These are phyloP conservation scores for Cladosporium phlei DNA, from an alignment of 2,329 filamentous ascomycete genomes.

Conservation along the genomic window DNA sequence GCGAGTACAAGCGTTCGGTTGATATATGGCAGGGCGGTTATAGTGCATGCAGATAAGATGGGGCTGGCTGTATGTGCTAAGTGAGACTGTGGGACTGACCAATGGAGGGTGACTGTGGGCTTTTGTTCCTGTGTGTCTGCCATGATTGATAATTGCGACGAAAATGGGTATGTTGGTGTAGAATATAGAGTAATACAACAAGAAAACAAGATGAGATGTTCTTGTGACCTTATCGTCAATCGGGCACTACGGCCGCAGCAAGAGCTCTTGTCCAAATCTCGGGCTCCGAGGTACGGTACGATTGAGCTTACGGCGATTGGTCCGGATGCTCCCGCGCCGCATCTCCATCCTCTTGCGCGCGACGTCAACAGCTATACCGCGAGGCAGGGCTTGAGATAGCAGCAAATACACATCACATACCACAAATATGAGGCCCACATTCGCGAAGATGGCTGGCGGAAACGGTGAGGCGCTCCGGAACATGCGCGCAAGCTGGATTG, in stretches of 20 bases:
- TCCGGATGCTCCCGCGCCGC: background rate
- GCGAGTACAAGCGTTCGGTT: no score
- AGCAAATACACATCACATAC: slow-evolving; percentile 10
- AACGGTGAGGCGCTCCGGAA: slow-evolving; percentile 27
- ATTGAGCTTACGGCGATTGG: no score
- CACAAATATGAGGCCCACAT: slow-evolving; percentile 28
- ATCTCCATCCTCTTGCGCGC: background rate
- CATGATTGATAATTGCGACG: no score
- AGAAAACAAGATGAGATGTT: no score
- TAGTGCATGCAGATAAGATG: background rate
- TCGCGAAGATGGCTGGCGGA: slow-evolving; percentile 34
- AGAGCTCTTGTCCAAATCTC: no score
- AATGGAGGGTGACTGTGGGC: slow-evolving; percentile 10
- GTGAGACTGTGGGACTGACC: slow-evolving; percentile 3
- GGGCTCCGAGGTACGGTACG: no score
- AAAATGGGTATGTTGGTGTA: no score
- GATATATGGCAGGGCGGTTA: no score
- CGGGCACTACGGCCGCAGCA: no score
- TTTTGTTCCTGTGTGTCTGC: slow-evolving; percentile 10
- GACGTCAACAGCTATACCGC: slow-evolving; percentile 6
- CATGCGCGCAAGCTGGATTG: background rate
- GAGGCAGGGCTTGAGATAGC: slow-evolving; percentile 11
- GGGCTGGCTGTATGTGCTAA: background rate
- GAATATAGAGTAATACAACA: no score
- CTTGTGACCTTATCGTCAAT: no score